Percentiles rank a stretch among this genome's conserved stretches.
phyloP scores from a whole-genome alignment of 495 filamentous ascomycete species.

The Aspergillus baeticus region DNA sequence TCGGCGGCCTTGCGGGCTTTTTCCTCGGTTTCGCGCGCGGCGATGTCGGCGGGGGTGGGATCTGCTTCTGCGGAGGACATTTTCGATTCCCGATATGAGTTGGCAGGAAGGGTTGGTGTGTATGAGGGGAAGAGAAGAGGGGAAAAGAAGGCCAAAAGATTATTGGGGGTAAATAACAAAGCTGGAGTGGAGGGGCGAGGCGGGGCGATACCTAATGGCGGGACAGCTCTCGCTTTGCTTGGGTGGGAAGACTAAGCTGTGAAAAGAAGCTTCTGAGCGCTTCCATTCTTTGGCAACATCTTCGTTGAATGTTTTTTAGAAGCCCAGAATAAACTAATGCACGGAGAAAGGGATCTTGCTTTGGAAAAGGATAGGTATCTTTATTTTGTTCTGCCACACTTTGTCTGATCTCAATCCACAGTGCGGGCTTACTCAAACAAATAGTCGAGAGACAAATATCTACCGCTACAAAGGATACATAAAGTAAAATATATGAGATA shows the following conservation, averaged over 20 bases:
- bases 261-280: not conserved
- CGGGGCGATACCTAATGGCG: too few species aligned
- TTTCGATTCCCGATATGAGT: too few species aligned
- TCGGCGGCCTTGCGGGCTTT: conserved; percentile 74
- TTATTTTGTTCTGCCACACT: not conserved
- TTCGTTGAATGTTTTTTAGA: not conserved
- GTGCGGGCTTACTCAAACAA: not conserved
- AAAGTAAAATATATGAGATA: not conserved
- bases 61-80: conserved; percentile 18
- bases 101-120: too few species aligned
- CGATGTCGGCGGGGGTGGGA: conserved; percentile 53
- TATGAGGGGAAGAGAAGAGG: not conserved
- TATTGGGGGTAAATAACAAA: not conserved
- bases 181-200: not conserved
- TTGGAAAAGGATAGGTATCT: not conserved
- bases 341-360: too few species aligned
- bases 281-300: not conserved
- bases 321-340: not conserved
- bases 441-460: not conserved
- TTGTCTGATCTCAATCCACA: not conserved
- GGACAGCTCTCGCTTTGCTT: too few species aligned
- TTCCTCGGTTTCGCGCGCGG: conserved; percentile 52
- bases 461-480: not conserved
- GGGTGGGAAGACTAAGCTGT: not conserved
- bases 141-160: not conserved